Evolutionary conservation across 2,329 filamentous ascomycete genomes (phyloP), one percentile per base, ranked within the genome.

Genomic region (Alternaria sp.): DNA sequence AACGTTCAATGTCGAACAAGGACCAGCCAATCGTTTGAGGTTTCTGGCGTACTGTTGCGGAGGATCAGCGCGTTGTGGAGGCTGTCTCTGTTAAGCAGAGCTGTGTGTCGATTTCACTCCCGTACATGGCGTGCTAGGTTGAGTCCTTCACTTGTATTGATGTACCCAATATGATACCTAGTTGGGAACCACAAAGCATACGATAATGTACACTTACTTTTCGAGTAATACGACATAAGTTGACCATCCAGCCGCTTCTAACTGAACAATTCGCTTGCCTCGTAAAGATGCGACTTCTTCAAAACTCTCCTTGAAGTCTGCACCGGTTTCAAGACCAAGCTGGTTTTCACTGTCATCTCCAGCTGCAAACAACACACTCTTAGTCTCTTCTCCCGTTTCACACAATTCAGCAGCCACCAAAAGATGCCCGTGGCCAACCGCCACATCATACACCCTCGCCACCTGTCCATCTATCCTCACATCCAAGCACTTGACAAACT

Each of bases 361-460:
- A 10, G 67, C 71, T 0, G 60, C 70, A 57, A 76, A 76, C 28
- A 78, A 62, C 2, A 57, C 62, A 22, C 64, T 52, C 16, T 30
- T 57, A 14, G 48, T 45, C 9, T 34, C 50, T 12, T 22, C 51
- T 11, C 27, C 59, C 18, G 34, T 27, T 9, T 25, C 53, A 20
- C 41, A 27, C 20, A 62, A 54, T 46, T 71, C 66, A 1, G 66
- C 73, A 12, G 73, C 74, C 4, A 76, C 68, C 11, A 78, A 16
- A 6, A 77, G 43, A 57, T 77, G 70, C 8, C 71, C 74, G 54
- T 57, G 59, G 4, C 76, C 76, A 32, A 77, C 51, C 0, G 70
- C 70, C 6, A 77, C 68, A 65, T 74, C 65, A 18, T 56, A 67
- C 27, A 69, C 72, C 0, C 3, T 40, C 12, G 69, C 69, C 6